Evolutionary conservation across 768 basidiomycete species (phyloP), one percentile per base, ranked within the genome.

Genomic region (Naganishia vaughanmartiniae): DNA sequence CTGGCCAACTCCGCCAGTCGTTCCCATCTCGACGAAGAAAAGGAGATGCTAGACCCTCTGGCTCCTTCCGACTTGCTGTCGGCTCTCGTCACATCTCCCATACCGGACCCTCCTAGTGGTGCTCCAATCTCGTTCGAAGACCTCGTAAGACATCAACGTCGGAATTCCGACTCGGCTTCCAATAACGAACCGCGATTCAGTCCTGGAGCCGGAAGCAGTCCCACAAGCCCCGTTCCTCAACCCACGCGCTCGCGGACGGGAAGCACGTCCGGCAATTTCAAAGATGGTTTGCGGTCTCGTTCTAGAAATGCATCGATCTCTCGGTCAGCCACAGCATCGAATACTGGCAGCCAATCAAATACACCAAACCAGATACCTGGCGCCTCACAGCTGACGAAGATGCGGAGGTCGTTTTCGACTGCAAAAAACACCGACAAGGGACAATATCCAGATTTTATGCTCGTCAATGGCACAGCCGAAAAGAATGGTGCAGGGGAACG

Each of bases 121-220:
- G 24, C n/a, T 11, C 24, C 60, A 26, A 26, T 45, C 30, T 42
- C 60, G 17, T 63, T 63, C 21, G 60, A 63, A 63, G 39, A 63
- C 30, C 36, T 63, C 26, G 60, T 63, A 11, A 34, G 60, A 28
- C 26, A 63, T 30, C 31, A 58, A 36, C 60, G 60, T 26, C 36
- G 60, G 24, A 63, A 45, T 42, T 63, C 60, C n/a, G 42, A 42
- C 60, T 63, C 39, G 4, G n/a, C 60, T 14, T 63, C 60, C 26
- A 42, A 34, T 42, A 34, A 46, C 24, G 24, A 24, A 28, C 39
- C 39, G 14, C 42, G 28, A 5, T 26, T 42, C 12, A 15, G 28
- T 45, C 60, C 36, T 3, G 48, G 48, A 51, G 36, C n/a, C 2
- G 5, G 60, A 10, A 63, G 60, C 60, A 26, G 24, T 45, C 42